Base-by-base conservation (phyloP, 1,139 yeast species). In the Candida neerlandica region DNA sequence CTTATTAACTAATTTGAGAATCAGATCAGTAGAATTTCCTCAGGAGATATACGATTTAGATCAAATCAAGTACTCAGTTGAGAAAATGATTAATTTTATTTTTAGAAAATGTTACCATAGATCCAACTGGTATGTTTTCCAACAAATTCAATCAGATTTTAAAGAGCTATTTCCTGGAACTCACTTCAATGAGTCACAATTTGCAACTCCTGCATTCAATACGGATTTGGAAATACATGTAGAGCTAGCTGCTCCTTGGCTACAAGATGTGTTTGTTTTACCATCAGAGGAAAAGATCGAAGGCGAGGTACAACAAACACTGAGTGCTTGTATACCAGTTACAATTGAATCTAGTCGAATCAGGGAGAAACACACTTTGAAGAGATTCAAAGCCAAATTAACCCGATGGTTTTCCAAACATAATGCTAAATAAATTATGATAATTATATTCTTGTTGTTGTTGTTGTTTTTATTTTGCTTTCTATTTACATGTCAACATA, bases 71-170 rank as follows among this genome's bases (percentile, higher is more conserved):
- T 18, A 15, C 12, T 7, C 26, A 15, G 34, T 47, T 41, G 35
- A 40, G 19, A 30, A 19, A 3, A 40, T 50, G 11, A 41, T 50
- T 19, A 27, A 26, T n/a, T 32, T 14, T 14, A 42, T 39, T 10
- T 19, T 34, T 3, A 39, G 29, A 30, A 29, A 29, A 2, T 44
- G 44, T 5, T 41, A 29, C 21, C 42, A 44, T 15, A 45, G 38
- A 12, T 7, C 30, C n/a, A 35, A 45, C 15, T 42, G 46, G 48
- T 26, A 23, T 27, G 16, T 43, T 11, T 48, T 37, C 34, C 35
- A 30, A n/a, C 50, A 44, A 21, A 43, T 46, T 14, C 44, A 41
- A 19, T 15, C 34, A 14, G 49, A 49, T 32, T 49, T 44, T 35
- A 15, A 44, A 26, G 43, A 30, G 14, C 10, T 49, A 10, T 49